These are phyloP conservation scores for Colletotrichum sp. DNA, from an alignment of 2,329 filamentous ascomycete genomes.

Conservation along the genomic window DNA sequence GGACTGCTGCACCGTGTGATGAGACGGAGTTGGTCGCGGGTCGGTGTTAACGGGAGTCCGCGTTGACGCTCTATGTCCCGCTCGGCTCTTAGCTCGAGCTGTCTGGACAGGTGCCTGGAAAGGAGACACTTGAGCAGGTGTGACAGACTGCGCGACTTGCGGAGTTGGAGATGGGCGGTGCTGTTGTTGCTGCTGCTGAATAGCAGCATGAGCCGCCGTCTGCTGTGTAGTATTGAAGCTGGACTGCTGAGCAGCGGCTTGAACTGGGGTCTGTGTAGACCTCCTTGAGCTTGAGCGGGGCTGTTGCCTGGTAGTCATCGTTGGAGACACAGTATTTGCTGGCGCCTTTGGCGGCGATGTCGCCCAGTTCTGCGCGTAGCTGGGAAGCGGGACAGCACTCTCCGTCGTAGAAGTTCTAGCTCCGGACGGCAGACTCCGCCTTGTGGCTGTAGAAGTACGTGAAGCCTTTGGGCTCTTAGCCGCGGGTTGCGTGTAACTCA, in stretches of 20 bases:
- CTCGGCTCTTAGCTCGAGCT: constrained; percentile 35
- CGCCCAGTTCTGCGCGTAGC: constrained; percentile 1
- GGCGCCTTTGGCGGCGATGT: neutral
- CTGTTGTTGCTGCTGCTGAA: constrained; percentile 29
- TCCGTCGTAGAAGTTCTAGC: neutral
- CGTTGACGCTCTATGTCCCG: constrained; percentile 36
- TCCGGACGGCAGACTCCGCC: constrained; percentile 17
- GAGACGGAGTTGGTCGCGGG: constrained; percentile 23
- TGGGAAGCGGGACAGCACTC: neutral
- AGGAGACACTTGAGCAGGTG: constrained; percentile 33
- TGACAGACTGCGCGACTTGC: constrained; percentile 20
- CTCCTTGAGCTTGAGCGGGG: neutral
- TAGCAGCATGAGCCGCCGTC: constrained; percentile 20
- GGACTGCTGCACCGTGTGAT: constrained; percentile 36
- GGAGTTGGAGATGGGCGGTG: constrained; percentile 34
- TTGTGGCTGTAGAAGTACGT: neutral
- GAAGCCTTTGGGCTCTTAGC: neutral
- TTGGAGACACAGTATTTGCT: neutral
- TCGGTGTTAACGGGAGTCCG: constrained; percentile 30
- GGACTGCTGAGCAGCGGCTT: neutral
- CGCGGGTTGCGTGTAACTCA: neutral
- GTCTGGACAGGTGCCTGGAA: constrained; percentile 27
- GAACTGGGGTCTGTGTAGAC: neutral
- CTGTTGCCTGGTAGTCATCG: neutral
- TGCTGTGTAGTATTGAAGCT: constrained; percentile 2